Evolutionary conservation across 2,329 filamentous ascomycete species (phyloP), one percentile per base, ranked within the genome.

Genomic region (Phaeomoniella chlamydospora): DNA sequence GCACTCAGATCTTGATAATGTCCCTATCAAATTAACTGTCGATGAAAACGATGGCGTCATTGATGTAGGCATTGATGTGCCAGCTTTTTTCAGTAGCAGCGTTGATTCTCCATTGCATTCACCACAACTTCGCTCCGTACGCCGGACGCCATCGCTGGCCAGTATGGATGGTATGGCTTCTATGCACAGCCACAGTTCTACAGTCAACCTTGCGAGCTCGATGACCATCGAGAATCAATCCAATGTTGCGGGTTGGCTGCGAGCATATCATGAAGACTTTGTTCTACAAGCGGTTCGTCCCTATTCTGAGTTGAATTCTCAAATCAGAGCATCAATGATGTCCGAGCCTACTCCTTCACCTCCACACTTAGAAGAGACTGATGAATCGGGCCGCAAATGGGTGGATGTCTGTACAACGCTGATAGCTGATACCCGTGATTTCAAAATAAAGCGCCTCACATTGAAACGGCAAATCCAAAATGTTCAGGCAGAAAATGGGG

Each of bases 221-320:
- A 54, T 59, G n/a, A 50, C 49, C 17, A 57, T 65, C 22, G 62
- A 65, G 13, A 60, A 65, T n/a, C 60, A 61, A 15, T 55, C 65
- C 37, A 71, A 72, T 41, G 70, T 73, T 12, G 70, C 68, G 39
- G 71, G 71, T 3, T 74, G 68, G 64, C 48, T 75, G 15, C 67
- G 64, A 39, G 55, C 54, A 6, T 73, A 70, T 42, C 72, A 75
- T 46, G 64, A 71, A 39, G 71, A 76, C 47, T 75, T 74, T 43
- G 57, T 65, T 6, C 59, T 76, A 2, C 71, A 76, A 50, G 71
- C 67, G 11, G 68, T 73, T 26, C 62, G 64, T 26, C 69, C 69
- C 3, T 74, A 74, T 39, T 44, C 52, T 3, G 55, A 60, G 13
- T 48, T 74, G 4, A 63, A 69, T 45, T 58, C 62, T 12, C 70